Base-by-base conservation (phyloP, 2,329 filamentous ascomycete species). In the Penicillium nordicum region DNA sequence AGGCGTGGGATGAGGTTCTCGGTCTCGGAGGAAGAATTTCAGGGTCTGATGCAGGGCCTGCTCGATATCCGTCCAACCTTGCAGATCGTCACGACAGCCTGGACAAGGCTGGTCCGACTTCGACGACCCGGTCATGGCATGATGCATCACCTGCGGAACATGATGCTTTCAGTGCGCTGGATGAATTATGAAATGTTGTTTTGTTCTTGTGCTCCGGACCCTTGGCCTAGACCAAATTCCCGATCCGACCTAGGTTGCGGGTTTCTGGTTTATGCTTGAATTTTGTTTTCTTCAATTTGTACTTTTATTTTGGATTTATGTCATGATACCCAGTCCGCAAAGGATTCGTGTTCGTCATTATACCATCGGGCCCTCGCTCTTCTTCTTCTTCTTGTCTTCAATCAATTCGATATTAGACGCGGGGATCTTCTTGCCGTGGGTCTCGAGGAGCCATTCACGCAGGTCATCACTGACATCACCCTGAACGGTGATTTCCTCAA, bases 401-500 rank as follows among this genome's bases (percentile, higher is more conserved):
- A 97, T 84, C 69, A 92, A 78, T 78, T 97, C 93, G 66, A 97
- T 88, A 76, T 99, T 97, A 71, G 96, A 91, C 78, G 95, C 90
- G 2, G 93, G 93, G 66, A 99, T 89, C 62, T 92, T 85, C 74
- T 88, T 88, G 23, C 73, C 75, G 76, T 96, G 95, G 72, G 90
- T 89, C 71, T 97, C 92, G 62, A 89, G 73, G 70, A 99, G 77
- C 78, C 93, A 97, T 72, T 97, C 94, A 69, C 90, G 84, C 62
- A 99, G 87, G 77, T 99, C 94, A 68, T 94, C 90, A 73, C 92
- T 96, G 60, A 99, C 87, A 77, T 99, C 94, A 34, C 94, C 94
- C 78, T 99, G 94, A 21, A 99, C 91, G 5, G 96, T 95, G 72
- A 99, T 97, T 78, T 97, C 94, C 76, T 99, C 94, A 18, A 89